Base-by-base conservation (phyloP, 2,329 filamentous ascomycete genomes). In the Fusarium veterinarium region DNA sequence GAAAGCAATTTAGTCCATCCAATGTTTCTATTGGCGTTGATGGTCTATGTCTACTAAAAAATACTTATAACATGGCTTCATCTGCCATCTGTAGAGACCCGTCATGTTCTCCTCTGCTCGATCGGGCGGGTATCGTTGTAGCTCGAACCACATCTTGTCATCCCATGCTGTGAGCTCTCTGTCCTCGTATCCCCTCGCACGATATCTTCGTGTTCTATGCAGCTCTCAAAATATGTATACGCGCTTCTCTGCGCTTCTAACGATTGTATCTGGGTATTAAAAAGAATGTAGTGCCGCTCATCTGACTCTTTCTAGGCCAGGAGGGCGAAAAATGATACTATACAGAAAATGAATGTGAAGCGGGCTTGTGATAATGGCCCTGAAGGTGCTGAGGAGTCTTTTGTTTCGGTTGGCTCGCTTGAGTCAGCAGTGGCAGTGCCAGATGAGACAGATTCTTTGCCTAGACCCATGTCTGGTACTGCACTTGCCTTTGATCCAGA, bases 341-440 rank as follows among this genome's bases (percentile, higher is more conserved):
- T 73, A 75, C 76, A 78, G 67, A 77, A 71, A 76, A 76, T 60
- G 65, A 76, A 78, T 64, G 76, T 68, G 61, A 67, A 74, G 41
- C 73, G 64, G 56, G 73, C 64, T 46, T 75, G 70, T 53, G 67
- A 68, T 41, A 74, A 56, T 35, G 63, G 60, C 52, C 70, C 64
- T 31, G 52, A 20, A 20, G 73, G 61, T 66, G 76, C 72, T 45
- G 75, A 61, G 19, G 76, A 78, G 63, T 77, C 72, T 51, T 74
- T 67, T n/a, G 73, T 78, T 51, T 69, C 55, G 57, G 68, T 71
- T 9, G 76, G 37, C 31, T 71, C 37, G 41, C 52, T 69, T 20
- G 67, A 46, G 23, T 64, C 72, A 14, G 67, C 67, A 16, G 76
- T 74, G 20, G 76, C 65, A 40, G 76, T 77, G 46, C 58, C 64